Evolutionary conservation across 768 basidiomycete genomes (phyloP), one percentile per base, ranked within the genome.

Genomic region (Saitozyma sp.): DNA sequence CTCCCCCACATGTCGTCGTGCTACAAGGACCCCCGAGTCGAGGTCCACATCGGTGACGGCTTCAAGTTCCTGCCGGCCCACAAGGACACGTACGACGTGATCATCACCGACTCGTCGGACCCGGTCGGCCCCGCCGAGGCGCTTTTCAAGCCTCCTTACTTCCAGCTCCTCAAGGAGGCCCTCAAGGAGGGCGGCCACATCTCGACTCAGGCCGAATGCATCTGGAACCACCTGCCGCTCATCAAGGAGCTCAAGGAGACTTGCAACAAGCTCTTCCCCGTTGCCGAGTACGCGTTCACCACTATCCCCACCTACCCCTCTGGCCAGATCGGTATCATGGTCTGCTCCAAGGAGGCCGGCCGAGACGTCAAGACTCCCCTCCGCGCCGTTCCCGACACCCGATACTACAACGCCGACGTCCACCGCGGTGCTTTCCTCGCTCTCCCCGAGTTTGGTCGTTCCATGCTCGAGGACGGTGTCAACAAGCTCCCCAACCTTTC

Each of bases 51-150:
- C 71, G 95, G 94, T 52, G 94, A 97, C 70, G 95, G 95, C 50
- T 96, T 97, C 87, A 90, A 92, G 79, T 98, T 94, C 84, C 87
- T 99, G 53, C 87, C 87, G 11, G 89, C 92, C 55, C 89, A 95
- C 81, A 85, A 88, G 70, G 83, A 86, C 54, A 87, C 87, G 55
- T 96, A 95, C 86, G 95, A 99, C 77, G 91, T 90, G 63, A 98
- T 99, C 83, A 90, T 99, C 82, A 99, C 95, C 65, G 95, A 99
- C 80, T 97, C 94, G 17, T 96, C 93, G 19, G 95, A 98, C 80
- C 95, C 95, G 45, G 92, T 97, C 59, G 95, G 95, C 49, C 95
- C 95, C 49, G 95, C 95, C 50, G 89, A 87, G 50, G 85, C 89
- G 20, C 89, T 98, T 67, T 98, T 99, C 85, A 86, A 98, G 81